Evolutionary conservation across 108 stramenopile species (phyloP).

Genomic region (Cylindrotheca fusiformis): DNA sequence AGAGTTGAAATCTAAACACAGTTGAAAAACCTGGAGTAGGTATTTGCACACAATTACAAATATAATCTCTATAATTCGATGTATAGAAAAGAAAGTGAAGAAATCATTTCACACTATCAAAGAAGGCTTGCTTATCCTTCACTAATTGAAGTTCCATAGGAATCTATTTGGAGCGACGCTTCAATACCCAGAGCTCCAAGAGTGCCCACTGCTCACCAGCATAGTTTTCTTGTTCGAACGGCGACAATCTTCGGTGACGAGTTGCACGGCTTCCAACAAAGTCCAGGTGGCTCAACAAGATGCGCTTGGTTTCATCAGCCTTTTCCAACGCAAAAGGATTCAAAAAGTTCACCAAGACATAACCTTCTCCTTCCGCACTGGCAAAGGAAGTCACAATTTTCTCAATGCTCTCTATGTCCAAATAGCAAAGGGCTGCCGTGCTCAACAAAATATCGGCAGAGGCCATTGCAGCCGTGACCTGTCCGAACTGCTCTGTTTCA

Average conservation of each 20-base stretch:
- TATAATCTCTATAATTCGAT: too few relatives aligned
- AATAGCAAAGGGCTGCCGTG: conserved; percentile 35
- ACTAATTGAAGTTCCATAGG: not conserved
- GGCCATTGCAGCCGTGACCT: conserved; percentile 20
- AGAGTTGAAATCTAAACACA: too few relatives aligned
- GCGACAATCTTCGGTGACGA: conserved; percentile 42
- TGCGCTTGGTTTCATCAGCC: conserved; percentile 42
- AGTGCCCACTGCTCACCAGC: conserved; percentile 46
- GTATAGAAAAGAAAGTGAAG: too few relatives aligned
- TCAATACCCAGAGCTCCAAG: conserved; percentile 46
- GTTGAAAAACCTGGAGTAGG: too few relatives aligned
- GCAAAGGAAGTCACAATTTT: conserved; percentile 25
- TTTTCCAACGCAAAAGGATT: conserved; percentile 46
- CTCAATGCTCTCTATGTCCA: conserved; percentile 36
- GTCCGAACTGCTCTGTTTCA: conserved; percentile 1
- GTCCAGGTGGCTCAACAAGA: conserved; percentile 40
- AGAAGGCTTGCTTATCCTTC: too few relatives aligned
- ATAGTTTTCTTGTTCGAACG: conserved; percentile 37
- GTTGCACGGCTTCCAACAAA: conserved; percentile 40
- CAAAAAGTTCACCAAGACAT: conserved; percentile 43
- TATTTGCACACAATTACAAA: too few relatives aligned
- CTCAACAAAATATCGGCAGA: conserved; percentile 28
- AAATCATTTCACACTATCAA: too few relatives aligned
- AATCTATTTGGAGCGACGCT: conserved; percentile 8
- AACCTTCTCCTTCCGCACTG: conserved; percentile 17